phyloP scores from a whole-genome alignment of 805 yeast species.

The Yarrowia sp. region DNA sequence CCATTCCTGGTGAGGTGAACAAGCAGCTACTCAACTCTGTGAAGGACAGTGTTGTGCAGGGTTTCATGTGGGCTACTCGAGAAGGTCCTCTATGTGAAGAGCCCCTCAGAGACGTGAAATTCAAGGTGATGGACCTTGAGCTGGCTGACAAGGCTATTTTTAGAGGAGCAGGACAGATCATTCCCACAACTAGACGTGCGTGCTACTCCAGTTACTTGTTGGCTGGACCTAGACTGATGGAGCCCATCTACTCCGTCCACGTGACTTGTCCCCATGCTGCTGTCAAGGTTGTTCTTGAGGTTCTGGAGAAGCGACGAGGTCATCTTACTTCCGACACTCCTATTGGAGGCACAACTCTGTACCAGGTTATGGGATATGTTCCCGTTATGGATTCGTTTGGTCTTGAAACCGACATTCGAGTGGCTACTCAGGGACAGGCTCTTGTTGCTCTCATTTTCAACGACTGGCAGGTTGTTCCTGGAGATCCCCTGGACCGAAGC shows the following conservation, averaged over 20 bases:
- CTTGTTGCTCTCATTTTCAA: conserved; percentile 62
- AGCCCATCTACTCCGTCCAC: conserved; percentile 68
- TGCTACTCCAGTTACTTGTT: conserved; percentile 76
- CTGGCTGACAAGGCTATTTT: conserved; percentile 49
- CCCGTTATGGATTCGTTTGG: conserved; percentile 94
- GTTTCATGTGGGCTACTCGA: conserved; percentile 75
- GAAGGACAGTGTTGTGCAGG: conserved; percentile 61
- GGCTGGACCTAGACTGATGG: conserved; percentile 74
- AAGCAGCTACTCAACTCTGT: conserved; percentile 45
- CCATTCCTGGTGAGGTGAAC: conserved; percentile 67
- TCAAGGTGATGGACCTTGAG: conserved; percentile 62
- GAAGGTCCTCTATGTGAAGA: conserved; percentile 96
- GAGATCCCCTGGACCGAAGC: conserved; percentile 78
- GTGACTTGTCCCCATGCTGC: conserved; percentile 53
- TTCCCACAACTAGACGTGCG: conserved; percentile 79
- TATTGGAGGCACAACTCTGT: conserved; percentile 71
- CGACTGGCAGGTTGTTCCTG: conserved; percentile 79
- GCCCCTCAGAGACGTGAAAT: conserved; percentile 64
- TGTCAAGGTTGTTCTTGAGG: conserved; percentile 47
- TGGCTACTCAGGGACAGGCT: conserved; percentile 76
- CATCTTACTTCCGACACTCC: conserved; percentile 47
- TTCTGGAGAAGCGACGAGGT: conserved; percentile 70
- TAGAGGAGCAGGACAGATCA: conserved; percentile 63
- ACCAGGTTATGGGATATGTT: conserved; percentile 55
- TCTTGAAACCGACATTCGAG: conserved; percentile 76